These are phyloP conservation scores for Penicillium bialowiezense DNA, from an alignment of 495 filamentous ascomycete species.

Conservation along the genomic window DNA sequence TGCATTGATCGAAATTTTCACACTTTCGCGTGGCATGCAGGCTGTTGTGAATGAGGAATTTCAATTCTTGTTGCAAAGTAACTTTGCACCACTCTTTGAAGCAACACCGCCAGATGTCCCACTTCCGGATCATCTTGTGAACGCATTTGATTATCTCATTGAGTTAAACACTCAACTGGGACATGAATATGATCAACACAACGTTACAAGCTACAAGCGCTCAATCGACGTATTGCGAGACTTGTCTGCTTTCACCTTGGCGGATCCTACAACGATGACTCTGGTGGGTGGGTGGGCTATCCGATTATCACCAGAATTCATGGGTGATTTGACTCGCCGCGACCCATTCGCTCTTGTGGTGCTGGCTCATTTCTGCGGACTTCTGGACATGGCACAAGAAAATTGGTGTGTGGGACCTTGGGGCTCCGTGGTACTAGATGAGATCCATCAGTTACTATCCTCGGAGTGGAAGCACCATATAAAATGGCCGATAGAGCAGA, in stretches of 20 bases:
- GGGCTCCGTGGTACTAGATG: conserved; percentile 16
- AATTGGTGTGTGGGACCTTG: conserved; percentile 22
- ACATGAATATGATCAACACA: background rate
- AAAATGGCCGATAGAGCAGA: conserved; percentile 13
- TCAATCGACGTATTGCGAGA: conserved; percentile 9
- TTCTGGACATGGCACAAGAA: conserved; percentile 19
- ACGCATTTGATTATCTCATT: conserved; percentile 15
- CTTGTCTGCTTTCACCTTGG: conserved; percentile 13
- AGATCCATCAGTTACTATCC: conserved; percentile 14
- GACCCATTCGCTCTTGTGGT: conserved; percentile 22
- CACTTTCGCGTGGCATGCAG: conserved; percentile 22
- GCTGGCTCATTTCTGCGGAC: conserved; percentile 24
- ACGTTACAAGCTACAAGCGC: conserved; percentile 3
- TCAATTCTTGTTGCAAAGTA: conserved; percentile 14
- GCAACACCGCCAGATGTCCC: background rate
- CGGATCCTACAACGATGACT: conserved; percentile 22
- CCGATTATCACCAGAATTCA: conserved; percentile 5
- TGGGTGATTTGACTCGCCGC: conserved; percentile 11
- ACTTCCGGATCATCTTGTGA: conserved; percentile 6
- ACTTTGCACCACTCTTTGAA: conserved; percentile 23
- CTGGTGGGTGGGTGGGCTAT: conserved; percentile 24
- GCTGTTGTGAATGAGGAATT: conserved; percentile 4
- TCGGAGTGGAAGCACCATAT: conserved; percentile 19
- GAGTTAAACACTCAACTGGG: conserved; percentile 9
- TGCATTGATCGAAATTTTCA: conserved; percentile 20